Evolutionary conservation across 1,284 basidiomycete genomes (phyloP).

Genomic region (Ustilago lituana): DNA sequence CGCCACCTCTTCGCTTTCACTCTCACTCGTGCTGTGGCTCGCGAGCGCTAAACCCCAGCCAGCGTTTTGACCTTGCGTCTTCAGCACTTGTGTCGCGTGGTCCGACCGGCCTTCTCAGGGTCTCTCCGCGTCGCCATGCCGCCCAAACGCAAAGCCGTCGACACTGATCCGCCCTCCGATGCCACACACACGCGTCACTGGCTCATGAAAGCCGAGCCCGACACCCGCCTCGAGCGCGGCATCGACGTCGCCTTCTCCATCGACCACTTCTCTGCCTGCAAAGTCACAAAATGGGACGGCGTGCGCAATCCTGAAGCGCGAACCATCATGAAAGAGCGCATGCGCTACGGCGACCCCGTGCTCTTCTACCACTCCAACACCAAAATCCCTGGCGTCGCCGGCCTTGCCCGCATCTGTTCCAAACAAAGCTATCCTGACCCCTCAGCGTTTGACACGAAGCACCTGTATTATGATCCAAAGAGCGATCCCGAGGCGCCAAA

Average conservation of each 20-base stretch:
- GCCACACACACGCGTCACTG: slow-evolving; percentile 30
- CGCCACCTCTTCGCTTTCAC: too few relatives aligned
- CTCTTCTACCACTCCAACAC: slow-evolving; percentile 89
- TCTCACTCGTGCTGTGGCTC: too few relatives aligned
- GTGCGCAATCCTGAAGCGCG: slow-evolving; percentile 89
- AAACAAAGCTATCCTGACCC: slow-evolving; percentile 47
- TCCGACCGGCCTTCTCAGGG: background rate
- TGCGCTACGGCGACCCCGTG: slow-evolving; percentile 85
- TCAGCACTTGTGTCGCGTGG: slow-evolving; percentile 3
- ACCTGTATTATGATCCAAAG: slow-evolving; percentile 93
- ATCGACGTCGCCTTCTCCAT: slow-evolving; percentile 61
- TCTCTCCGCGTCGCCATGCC: slow-evolving; percentile 16
- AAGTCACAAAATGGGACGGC: slow-evolving; percentile 86
- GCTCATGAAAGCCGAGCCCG: slow-evolving; percentile 66
- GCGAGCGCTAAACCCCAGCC: too few relatives aligned
- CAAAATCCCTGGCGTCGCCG: slow-evolving; percentile 78
- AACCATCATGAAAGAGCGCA: slow-evolving; percentile 82
- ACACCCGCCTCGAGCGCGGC: slow-evolving; percentile 55
- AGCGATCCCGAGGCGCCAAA: slow-evolving; percentile 78
- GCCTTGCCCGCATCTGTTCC: slow-evolving; percentile 46
- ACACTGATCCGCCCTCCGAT: background rate
- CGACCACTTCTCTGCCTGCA: slow-evolving; percentile 43
- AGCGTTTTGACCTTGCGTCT: too few relatives aligned
- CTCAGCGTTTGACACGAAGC: slow-evolving; percentile 66
- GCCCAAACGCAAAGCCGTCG: slow-evolving; percentile 25